These are phyloP conservation scores for Penicillium malachiteum DNA, from an alignment of 495 filamentous ascomycete genomes.

Conservation along the genomic window DNA sequence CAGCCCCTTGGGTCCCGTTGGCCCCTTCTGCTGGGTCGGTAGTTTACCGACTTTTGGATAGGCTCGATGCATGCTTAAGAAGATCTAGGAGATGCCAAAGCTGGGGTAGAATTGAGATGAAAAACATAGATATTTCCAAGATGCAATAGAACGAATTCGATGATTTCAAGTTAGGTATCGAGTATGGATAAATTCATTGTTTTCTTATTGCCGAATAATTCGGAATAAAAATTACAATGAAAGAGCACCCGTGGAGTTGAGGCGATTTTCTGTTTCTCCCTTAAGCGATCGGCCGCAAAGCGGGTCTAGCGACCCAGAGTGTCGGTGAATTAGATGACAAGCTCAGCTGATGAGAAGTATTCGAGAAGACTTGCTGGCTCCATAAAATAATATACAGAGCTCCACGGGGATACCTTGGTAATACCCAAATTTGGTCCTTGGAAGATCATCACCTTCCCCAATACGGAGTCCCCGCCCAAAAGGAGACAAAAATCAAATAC, in stretches of 20 bases:
- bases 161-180: too few species aligned
- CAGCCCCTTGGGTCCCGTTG: slow-evolving; percentile 28
- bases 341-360: slow-evolving; percentile 27
- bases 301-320: slow-evolving; percentile 22
- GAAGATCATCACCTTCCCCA: slow-evolving; percentile 20
- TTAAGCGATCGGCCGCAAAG: slow-evolving; percentile 21
- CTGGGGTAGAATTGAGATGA: too few species aligned
- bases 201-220: too few species aligned
- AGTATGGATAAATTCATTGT: too few species aligned
- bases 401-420: neutral
- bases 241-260: too few species aligned
- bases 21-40: slow-evolving; percentile 25
- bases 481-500: neutral
- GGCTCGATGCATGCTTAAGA: slow-evolving; percentile 6
- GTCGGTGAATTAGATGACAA: slow-evolving; percentile 32
- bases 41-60: slow-evolving; percentile 31
- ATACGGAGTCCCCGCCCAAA: neutral
- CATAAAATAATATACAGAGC: slow-evolving; percentile 7
- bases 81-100: neutral
- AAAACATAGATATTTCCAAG: too few species aligned
- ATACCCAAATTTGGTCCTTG: neutral
- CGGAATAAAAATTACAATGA: too few species aligned
- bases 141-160: too few species aligned
- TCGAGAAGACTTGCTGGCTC: slow-evolving; percentile 19
- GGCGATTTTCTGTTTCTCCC: too few species aligned